These are phyloP conservation scores for Globisporangium paddicum DNA, from an alignment of 352 stramenopile species.

Conservation along the genomic window DNA sequence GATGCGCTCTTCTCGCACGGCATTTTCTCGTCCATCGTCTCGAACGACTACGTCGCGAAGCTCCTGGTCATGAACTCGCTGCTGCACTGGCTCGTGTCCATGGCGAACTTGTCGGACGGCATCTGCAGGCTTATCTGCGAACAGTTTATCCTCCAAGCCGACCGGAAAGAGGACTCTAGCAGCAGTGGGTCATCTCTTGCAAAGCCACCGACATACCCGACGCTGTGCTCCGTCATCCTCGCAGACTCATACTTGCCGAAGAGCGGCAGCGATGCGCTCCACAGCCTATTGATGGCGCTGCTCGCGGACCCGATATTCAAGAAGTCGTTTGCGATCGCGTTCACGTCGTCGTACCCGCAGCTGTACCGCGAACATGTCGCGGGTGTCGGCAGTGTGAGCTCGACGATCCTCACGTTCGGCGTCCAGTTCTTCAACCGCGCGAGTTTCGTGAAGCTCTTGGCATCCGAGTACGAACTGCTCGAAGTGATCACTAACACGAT, in stretches of 20 bases:
- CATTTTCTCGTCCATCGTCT: constrained; percentile 77
- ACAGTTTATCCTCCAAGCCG: constrained; percentile 12
- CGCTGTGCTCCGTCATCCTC: constrained; percentile 77
- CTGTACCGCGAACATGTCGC: constrained; percentile 74
- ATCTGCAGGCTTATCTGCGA: constrained; percentile 84
- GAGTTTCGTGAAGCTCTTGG: constrained; percentile 92
- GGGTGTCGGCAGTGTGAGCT: constrained; percentile 70
- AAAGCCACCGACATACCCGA: constrained; percentile 35
- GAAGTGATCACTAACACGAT: constrained; percentile 69
- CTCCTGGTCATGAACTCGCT: constrained; percentile 62
- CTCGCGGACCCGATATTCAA: constrained; percentile 97
- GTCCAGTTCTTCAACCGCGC: constrained; percentile 99
- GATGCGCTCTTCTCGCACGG: constrained; percentile 57
- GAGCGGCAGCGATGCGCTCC: constrained; percentile 69
- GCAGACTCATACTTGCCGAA: constrained; percentile 82
- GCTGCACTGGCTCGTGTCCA: constrained; percentile 72
- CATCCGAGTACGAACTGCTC: constrained; percentile 64
- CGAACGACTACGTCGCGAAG: constrained; percentile 70
- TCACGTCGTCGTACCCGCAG: constrained; percentile 92
- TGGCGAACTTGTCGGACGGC: constrained; percentile 77
- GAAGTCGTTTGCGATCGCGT: constrained; percentile 92
- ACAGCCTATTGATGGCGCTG: constrained; percentile 95
- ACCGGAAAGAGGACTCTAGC: neutral
- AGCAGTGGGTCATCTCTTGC: constrained; percentile 7
- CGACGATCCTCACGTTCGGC: constrained; percentile 90